phyloP scores from a whole-genome alignment of 1,284 basidiomycete genomes.

The Irpex lacteus region DNA sequence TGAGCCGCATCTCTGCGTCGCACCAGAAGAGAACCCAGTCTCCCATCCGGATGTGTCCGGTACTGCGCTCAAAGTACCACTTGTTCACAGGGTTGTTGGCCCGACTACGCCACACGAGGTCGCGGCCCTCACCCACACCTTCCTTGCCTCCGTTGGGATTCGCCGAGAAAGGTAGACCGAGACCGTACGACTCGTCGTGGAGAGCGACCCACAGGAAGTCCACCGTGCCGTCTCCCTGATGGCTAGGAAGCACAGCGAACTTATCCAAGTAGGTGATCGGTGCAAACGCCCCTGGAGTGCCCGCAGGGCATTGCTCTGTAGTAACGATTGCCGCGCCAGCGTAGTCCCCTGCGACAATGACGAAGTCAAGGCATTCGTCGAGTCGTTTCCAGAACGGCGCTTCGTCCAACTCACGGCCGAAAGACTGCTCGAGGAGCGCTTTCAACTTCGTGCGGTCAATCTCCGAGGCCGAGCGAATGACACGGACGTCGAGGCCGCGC shows the following conservation, averaged over 20 bases:
- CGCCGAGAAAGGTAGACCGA: slow-evolving; percentile 90
- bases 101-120: slow-evolving; percentile 94
- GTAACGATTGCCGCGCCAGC: slow-evolving; percentile 95
- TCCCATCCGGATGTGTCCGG: slow-evolving; percentile 84
- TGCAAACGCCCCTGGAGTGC: slow-evolving; percentile 25
- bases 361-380: slow-evolving; percentile 80
- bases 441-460: slow-evolving; percentile 82
- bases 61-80: slow-evolving; percentile 98
- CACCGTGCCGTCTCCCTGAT: slow-evolving; percentile 98
- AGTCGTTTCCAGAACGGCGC: slow-evolving; percentile 81
- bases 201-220: slow-evolving; percentile 99
- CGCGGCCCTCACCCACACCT: slow-evolving; percentile 86
- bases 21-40: slow-evolving; percentile 98
- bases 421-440: slow-evolving; percentile 82
- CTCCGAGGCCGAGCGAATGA: slow-evolving; percentile 63
- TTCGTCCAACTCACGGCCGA: slow-evolving; percentile 74
- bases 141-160: slow-evolving; percentile 94
- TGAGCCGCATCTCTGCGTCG: slow-evolving; percentile 86
- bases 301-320: slow-evolving; percentile 55
- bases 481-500: slow-evolving; percentile 83
- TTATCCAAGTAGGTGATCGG: slow-evolving; percentile 96
- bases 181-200: slow-evolving; percentile 97
- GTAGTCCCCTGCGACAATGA: slow-evolving; percentile 95
- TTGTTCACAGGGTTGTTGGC: slow-evolving; percentile 96
- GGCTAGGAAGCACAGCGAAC: slow-evolving; percentile 91